Base-by-base conservation (phyloP, 2,329 filamentous ascomycete species). In the Cryoendolithus antarcticus region DNA sequence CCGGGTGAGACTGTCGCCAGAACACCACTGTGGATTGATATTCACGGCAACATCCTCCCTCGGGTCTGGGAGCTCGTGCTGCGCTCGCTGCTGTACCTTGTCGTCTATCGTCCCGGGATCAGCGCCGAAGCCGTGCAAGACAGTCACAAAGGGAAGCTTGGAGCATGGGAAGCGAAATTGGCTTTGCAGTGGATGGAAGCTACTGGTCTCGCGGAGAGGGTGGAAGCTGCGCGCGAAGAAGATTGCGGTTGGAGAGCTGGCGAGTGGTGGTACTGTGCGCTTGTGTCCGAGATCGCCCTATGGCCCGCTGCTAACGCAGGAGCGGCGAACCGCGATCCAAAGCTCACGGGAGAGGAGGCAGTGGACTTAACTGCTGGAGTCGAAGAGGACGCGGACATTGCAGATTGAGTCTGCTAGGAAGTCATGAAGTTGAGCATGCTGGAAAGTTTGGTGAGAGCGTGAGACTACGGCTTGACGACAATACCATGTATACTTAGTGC, bases 11-110 rank as follows among this genome's bases (percentile, higher is more conserved):
- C 35, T 8, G 49, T 42, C n/a, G 29, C 37, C 1, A 63, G 61
- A 3, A 54, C 84, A 3, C 82, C 82, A 0, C 70, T 84, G 38
- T 88, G 82, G 82, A 72, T 75, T 38, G 78, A 81, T 55, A 76
- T 86, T 43, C 74, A 80, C 44, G 77, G 74, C 6, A 62, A 70
- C 4, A 50, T 73, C 1, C 70, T 83, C 43, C 57, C 56, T n/a
- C 59, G 64, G 0, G 69, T 77, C 39, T 86, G 82, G 80, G 69
- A 72, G 39, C 71, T 75, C 45, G 67, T 80, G 8, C 56, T 85
- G 4, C 70, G 73, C 4, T 71, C 76, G 4, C 67, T 84, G 2
- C 63, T 77, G 28, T 76, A 82, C 44, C 63, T 72, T 24, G 59
- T 82, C 28, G 75, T 78, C 1, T 76, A 74, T 11, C 67, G 79